phyloP scores from a whole-genome alignment of 108 stramenopile genomes.

The Cyclotella sp. region DNA sequence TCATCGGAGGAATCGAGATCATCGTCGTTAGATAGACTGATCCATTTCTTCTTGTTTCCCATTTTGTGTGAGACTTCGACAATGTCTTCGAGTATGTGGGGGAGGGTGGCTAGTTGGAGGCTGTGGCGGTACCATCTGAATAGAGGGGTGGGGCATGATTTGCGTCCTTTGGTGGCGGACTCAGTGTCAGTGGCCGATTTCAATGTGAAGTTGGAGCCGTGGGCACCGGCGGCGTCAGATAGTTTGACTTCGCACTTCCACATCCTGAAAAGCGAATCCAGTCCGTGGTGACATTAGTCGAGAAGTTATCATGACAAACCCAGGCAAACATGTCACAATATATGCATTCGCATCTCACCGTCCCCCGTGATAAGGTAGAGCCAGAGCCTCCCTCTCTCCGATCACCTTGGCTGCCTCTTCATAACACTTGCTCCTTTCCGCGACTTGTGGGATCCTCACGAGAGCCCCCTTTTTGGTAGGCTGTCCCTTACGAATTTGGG shows the following conservation, averaged over 20 bases:
- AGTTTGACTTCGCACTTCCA: conserved; percentile 65
- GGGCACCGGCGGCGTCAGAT: conserved; percentile 38
- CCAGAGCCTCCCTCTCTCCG: conserved; percentile 57
- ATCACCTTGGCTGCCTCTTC: conserved; percentile 66
- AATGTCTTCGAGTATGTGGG: conserved; percentile 61
- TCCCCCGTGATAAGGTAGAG: conserved; percentile 77
- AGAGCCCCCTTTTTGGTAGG: conserved; percentile 3
- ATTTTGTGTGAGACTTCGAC: conserved; percentile 38
- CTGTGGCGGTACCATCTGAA: conserved; percentile 53
- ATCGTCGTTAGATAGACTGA: conserved; percentile 23
- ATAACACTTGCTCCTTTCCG: conserved; percentile 61
- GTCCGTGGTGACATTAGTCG: no score
- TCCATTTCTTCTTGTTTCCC: conserved; percentile 33
- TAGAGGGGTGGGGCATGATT: conserved; percentile 44
- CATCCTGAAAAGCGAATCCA: conserved; percentile 35
- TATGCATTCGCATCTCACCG: conserved; percentile 14
- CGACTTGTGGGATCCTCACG: conserved; percentile 40
- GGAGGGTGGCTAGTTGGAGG: conserved; percentile 68
- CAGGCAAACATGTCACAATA: not conserved
- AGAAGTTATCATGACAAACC: not conserved
- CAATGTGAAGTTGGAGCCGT: conserved; percentile 34
- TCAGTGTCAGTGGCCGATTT: not conserved
- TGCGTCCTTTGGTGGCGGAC: conserved; percentile 6
- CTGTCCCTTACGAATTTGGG: conserved; percentile 41
- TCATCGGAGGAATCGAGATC: conserved; percentile 53